phyloP scores from a whole-genome alignment of 495 filamentous ascomycete species.

The Penicillium mononematosum region DNA sequence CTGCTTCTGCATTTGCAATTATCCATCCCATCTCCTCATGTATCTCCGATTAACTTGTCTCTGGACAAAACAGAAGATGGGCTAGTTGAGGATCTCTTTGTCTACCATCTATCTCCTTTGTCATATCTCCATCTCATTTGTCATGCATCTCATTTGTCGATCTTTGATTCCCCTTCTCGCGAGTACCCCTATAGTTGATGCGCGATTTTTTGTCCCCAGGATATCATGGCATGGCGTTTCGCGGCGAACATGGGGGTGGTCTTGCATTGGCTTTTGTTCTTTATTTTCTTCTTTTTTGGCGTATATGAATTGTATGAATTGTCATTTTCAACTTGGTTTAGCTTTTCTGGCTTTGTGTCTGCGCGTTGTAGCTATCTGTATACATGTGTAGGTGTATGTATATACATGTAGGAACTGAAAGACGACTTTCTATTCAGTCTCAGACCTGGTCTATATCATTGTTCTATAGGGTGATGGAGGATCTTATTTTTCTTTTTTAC shows the following conservation, averaged over 20 bases:
- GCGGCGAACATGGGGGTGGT: conserved; percentile 18
- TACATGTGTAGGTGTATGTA: background rate
- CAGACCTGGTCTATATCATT: too few species aligned
- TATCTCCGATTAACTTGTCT: background rate
- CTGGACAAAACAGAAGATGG: background rate
- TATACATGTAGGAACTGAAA: background rate
- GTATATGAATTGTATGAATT: background rate
- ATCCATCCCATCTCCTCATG: conserved; percentile 1
- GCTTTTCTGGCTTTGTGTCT: background rate
- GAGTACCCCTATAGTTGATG: conserved; percentile 29
- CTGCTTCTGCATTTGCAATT: background rate
- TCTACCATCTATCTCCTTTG: background rate
- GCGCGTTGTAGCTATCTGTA: background rate
- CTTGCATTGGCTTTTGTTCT: conserved; percentile 14
- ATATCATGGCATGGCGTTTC: conserved; percentile 29
- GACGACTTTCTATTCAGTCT: background rate
- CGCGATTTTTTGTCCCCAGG: conserved; percentile 18
- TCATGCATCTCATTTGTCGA: conserved; percentile 1
- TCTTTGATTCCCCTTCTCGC: conserved; percentile 18
- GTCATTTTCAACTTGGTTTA: conserved; percentile 4
- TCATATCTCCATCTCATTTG: background rate
- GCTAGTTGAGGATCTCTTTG: background rate
- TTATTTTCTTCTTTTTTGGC: background rate
- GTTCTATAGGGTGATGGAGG: too few species aligned
- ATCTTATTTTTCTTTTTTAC: too few species aligned